phyloP scores from a whole-genome alignment of 352 stramenopile species.

The Pythium oligandrum region DNA sequence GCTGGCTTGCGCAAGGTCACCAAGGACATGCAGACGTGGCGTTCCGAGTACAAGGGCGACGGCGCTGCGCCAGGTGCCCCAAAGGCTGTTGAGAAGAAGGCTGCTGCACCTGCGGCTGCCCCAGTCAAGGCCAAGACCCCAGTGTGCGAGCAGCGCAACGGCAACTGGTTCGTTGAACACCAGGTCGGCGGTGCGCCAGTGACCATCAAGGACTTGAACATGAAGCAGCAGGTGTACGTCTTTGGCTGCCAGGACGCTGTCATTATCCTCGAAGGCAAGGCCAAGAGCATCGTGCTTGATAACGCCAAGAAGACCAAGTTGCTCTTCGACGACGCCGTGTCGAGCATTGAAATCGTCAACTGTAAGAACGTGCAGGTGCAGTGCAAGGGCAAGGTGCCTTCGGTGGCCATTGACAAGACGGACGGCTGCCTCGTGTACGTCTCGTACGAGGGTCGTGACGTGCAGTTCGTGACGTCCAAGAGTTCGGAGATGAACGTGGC shows the following conservation, averaged over 20 bases:
- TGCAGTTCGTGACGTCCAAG: slow-evolving; percentile 95
- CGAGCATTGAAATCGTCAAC: slow-evolving; percentile 97
- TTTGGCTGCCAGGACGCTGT: slow-evolving; percentile 93
- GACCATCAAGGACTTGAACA: slow-evolving; percentile 87
- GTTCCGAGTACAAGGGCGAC: slow-evolving; percentile 89
- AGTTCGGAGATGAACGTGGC: slow-evolving; percentile 96
- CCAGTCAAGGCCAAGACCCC: slow-evolving; percentile 43
- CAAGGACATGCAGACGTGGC: slow-evolving; percentile 98
- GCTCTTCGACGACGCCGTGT: slow-evolving; percentile 95
- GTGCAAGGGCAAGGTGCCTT: slow-evolving; percentile 90
- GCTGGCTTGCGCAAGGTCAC: slow-evolving; percentile 93
- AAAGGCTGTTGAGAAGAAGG: slow-evolving; percentile 14
- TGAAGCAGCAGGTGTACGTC: slow-evolving; percentile 96
- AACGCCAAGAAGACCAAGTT: slow-evolving; percentile 95
- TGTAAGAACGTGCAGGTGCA: slow-evolving; percentile 97
- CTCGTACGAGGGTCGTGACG: slow-evolving; percentile 86
- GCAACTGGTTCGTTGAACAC: slow-evolving; percentile 97
- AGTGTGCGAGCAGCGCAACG: slow-evolving; percentile 87
- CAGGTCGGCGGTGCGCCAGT: slow-evolving; percentile 85
- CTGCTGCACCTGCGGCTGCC: slow-evolving; percentile 24
- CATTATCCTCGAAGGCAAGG: slow-evolving; percentile 96
- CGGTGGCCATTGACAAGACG: slow-evolving; percentile 98
- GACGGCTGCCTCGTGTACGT: slow-evolving; percentile 96
- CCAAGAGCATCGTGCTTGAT: slow-evolving; percentile 96
- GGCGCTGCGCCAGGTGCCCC: slow-evolving; percentile 16